Evolutionary conservation across 257 asterid genomes (phyloP), one percentile per base, ranked within the genome.

Genomic region (Ehretia macrophylla): DNA sequence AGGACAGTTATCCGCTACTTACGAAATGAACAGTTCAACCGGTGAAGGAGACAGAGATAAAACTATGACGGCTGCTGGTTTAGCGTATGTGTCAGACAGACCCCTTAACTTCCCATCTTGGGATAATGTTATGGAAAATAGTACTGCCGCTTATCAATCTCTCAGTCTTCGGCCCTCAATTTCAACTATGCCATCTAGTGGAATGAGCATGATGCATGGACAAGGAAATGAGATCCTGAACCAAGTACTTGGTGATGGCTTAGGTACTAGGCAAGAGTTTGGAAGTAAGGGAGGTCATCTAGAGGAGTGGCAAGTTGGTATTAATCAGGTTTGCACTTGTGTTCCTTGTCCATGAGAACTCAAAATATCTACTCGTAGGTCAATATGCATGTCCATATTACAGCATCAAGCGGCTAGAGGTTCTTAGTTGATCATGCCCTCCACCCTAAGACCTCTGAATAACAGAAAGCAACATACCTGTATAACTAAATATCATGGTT

Each of bases 271-370:
- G 61, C 85, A 75, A 68, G 83, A 75, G 59, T 67, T 64, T 46
- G 73, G 68, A 67, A 69, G 54, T 65, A 70, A 27, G 60, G 63
- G 78, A 23, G 77, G 69, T 76, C 75, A 79, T 68, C 56, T 76
- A 71, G 84, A 78, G 58, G 82, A 76, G 65, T 82, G 91, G 90
- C 92, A 88, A 95, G 98, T 88, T 80, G 45, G 45, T 22, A 21
- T 62, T 17, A 21, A 53, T 42, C 59, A 13, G 73, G 45, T 27
- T 21, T 10, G 4, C 42, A 40, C 37, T 27, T 53, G 21, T 68
- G 67, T 68, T 47, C 32, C 55, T 51, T 17, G 16, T 18, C 22
- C 38, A 56, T 38, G n/a, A 20, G 37, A 9, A 21, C 6, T 3
- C 14, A 27, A 27, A 27, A 27, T 27, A 1, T 27, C 35, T 27